Evolutionary conservation across 1,139 yeast genomes (phyloP), one percentile per base, ranked within the genome.

Genomic region (Cylindricascospora bacillispora): DNA sequence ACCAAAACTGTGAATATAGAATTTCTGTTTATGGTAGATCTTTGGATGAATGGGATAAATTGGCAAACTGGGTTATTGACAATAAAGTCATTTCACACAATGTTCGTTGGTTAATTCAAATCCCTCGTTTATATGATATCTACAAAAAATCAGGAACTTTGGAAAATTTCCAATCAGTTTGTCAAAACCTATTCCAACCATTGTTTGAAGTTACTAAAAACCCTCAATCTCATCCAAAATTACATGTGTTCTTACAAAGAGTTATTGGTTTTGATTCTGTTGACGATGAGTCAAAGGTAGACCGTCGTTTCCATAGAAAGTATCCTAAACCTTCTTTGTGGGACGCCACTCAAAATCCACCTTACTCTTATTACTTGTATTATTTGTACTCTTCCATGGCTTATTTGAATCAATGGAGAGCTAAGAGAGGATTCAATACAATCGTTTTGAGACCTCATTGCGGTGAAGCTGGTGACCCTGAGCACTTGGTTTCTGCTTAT

Each of bases 381-480:
- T 86, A 86, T 56, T 55, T 89, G 38, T 89, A 71, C 52, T 78
- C 95, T 25, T 86, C 86, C 54, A 59, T 89, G 57, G 73, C 93
- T 1, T 70, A 93, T 4, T 67, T 92, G 55, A 92, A 92, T 53
- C 73, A 76, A 40, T 76, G 89, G 70, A 72, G 99, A 57, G 59
- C 65, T 25, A 65, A 62, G 37, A 65, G 85, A 32, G 78, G 81
- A 0, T 80, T 70, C 57, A 86, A 82, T 52, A 86, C 97, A 0
- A 77, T 92, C 57, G 93, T 83, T 13, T 63, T 92, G 44, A 71
- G 98, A 47, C 99, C 99, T 2, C 99, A 92, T 54, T 82, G 95
- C 46, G 99, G 99, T 40, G 99, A 92, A 57, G 99, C 98, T 4
- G 99, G 99, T 32, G 97, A 92, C 48, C 95, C 98, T 1, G 97